These are phyloP conservation scores for Kandelia obovata DNA, from an alignment of 345 rosid genomes.

Conservation along the genomic window DNA sequence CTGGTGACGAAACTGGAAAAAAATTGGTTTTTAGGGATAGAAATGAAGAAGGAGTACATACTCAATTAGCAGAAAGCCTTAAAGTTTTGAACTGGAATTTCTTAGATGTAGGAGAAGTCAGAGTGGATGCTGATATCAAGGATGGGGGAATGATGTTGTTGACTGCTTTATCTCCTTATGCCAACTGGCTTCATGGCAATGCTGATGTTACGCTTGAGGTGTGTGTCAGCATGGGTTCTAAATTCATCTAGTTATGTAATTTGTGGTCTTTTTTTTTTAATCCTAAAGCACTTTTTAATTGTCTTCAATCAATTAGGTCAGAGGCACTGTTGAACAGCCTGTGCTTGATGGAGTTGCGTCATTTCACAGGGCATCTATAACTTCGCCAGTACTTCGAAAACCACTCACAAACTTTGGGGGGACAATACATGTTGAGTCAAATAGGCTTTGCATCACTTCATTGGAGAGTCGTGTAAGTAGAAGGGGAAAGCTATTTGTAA, in stretches of 20 bases:
- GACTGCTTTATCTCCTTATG: slow-evolving; percentile 89
- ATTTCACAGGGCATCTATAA: slow-evolving; percentile 83
- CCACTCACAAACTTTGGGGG: slow-evolving; percentile 95
- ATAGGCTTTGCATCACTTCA: slow-evolving; percentile 70
- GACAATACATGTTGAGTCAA: slow-evolving; percentile 78
- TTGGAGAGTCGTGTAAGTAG: slow-evolving; percentile 89
- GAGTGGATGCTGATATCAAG: slow-evolving; percentile 90
- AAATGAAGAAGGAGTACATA: slow-evolving; percentile 83
- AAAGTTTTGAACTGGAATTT: slow-evolving; percentile 87
- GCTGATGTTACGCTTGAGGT: slow-evolving; percentile 96
- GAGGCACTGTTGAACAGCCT: slow-evolving; percentile 97
- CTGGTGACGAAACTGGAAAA: slow-evolving; percentile 46
- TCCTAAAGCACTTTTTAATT: slow-evolving; percentile 10
- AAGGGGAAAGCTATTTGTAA: slow-evolving; percentile 79
- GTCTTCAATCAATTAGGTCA: slow-evolving; percentile 48
- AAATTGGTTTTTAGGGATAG: slow-evolving; percentile 63
- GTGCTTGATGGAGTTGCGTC: slow-evolving; percentile 88
- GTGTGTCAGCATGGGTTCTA: slow-evolving; percentile 8
- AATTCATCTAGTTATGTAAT: background rate
- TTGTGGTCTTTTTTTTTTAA: background rate
- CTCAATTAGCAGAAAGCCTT: slow-evolving; percentile 82
- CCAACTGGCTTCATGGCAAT: slow-evolving; percentile 87
- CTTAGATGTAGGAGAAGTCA: slow-evolving; percentile 90
- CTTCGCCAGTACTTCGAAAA: slow-evolving; percentile 77
- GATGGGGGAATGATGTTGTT: slow-evolving; percentile 98